Percentiles rank a stretch among this genome's conserved stretches.
phyloP scores from a whole-genome alignment of 1,284 basidiomycete species.

The Cutaneotrichosporon cavernicola region DNA sequence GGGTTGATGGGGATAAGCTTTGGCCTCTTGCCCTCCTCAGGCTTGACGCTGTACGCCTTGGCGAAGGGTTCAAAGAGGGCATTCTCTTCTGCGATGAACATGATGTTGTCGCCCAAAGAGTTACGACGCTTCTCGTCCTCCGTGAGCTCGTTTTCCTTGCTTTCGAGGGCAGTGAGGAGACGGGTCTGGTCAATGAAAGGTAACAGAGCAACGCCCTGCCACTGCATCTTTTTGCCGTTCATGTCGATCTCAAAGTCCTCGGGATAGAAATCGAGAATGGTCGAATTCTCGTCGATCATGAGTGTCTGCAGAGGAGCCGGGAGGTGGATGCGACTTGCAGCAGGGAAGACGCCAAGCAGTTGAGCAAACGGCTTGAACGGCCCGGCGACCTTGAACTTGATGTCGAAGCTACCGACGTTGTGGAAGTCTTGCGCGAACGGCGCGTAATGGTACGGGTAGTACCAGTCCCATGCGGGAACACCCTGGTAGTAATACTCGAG shows the following conservation, averaged over 20 bases:
- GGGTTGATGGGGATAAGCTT: conserved; percentile 63
- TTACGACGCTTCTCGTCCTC: conserved; percentile 84
- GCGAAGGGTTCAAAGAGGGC: conserved; percentile 82
- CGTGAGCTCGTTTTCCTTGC: conserved; percentile 68
- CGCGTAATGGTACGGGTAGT: conserved; percentile 97
- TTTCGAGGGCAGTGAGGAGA: conserved; percentile 76
- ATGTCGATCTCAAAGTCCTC: conserved; percentile 92
- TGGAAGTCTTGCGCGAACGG: conserved; percentile 96
- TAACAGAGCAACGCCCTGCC: conserved; percentile 96
- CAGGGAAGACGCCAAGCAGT: conserved; percentile 96
- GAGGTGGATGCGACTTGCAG: conserved; percentile 85
- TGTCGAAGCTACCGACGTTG: conserved; percentile 73
- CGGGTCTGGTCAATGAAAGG: conserved; percentile 93
- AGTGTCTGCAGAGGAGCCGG: conserved; percentile 80
- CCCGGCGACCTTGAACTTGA: conserved; percentile 63
- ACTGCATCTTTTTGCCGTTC: conserved; percentile 99
- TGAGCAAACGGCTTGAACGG: conserved; percentile 98
- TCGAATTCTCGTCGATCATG: conserved; percentile 84
- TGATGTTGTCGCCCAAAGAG: conserved; percentile 75
- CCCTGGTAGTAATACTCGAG: conserved; percentile 98
- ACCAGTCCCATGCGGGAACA: conserved; percentile 99
- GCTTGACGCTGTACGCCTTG: conserved; percentile 78
- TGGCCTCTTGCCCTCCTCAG: conserved; percentile 58
- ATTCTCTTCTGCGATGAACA: conserved; percentile 85
- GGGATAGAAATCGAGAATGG: conserved; percentile 97